Base-by-base conservation (phyloP, 371 early-diverging fungal genomes). In the Neoconidiobolus thromboides region DNA sequence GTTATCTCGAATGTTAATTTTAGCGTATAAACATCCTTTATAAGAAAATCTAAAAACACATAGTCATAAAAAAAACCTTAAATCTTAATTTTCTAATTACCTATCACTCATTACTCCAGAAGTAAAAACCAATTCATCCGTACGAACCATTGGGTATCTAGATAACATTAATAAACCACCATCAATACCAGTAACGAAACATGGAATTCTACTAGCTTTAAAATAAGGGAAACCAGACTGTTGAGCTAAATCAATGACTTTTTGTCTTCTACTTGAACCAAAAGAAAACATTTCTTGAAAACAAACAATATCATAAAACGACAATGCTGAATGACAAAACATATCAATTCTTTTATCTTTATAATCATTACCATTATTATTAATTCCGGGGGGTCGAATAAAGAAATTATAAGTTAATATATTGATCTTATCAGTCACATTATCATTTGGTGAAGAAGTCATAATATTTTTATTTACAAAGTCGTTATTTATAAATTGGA, bases 271-370 rank as follows among this genome's bases (percentile, higher is more conserved):
- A 39, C 75, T 65, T 40, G 73, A 71, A 1, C 82, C 85, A 66
- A 77, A 87, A 10, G 81, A 79, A 72, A 86, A 92, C 56, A 85
- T 76, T 65, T 92, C 93, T 68, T 92, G 89, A 54, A 92, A 66
- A 9, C 79, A 73, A 12, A 92, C 76, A 6, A 92, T 71, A 63
- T 90, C 90, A 67, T 84, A 90, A 6, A 69, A 52, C 5, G 76
- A 75, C 43, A 91, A 67, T 12, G 81, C 68, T 47, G 75, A 63
- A 4, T 74, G 62, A 26, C 79, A 75, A 61, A 91, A 80, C 51
- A 76, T 77, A 49, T 73, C 73, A 47, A 90, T 67, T 4, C 91
- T 76, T 12, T 69, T 76, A 51, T 81, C 75, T 68, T 91, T 90
- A 71, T 77, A 81, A 67, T 90, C 92, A 43, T 77, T 72, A 26